A percentile compares a stretch with the other conserved stretches of the same genome.
Conservation (phyloP, 192 early-diverging fungal genomes). For the Dissophora globulifera region DNA sequence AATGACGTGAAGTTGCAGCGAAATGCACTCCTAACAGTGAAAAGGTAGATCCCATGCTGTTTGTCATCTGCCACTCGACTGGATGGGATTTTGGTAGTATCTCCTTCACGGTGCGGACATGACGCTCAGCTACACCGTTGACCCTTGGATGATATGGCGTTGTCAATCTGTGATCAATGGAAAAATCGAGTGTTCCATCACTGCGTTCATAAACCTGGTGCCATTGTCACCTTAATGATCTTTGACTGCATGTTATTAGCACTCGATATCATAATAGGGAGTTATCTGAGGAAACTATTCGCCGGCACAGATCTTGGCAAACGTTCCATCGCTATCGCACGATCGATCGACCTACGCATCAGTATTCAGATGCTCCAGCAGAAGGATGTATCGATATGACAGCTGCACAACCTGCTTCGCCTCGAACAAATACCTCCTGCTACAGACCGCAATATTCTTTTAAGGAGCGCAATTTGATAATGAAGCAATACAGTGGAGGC, state of each 20-base stretch:
- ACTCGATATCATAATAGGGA: neutral
- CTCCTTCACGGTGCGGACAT: too few species aligned
- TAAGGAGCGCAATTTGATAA: neutral
- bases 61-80: neutral
- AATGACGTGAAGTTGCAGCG: neutral
- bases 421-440: constrained; percentile 12
- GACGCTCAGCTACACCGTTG: too few species aligned
- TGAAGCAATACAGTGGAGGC: neutral
- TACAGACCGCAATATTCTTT: neutral
- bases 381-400: neutral
- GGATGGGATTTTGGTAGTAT: too few species aligned
- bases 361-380: neutral
- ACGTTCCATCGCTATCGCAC: constrained; percentile 1
- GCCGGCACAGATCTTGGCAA: neutral
- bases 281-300: neutral
- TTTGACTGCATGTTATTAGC: neutral
- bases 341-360: neutral
- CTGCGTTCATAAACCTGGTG: too few species aligned
- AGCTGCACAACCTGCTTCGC: neutral
- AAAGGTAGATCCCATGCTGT: neutral
- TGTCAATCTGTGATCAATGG: too few species aligned
- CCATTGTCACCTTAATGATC: too few species aligned
- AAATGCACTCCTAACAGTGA: neutral
- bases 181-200: too few species aligned
- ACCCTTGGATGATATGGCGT: too few species aligned